Percentiles rank a stretch among this genome's conserved stretches.
Conservation (phyloP, 2,329 filamentous ascomycete genomes). For the Gaeumannomyces tritici region DNA sequence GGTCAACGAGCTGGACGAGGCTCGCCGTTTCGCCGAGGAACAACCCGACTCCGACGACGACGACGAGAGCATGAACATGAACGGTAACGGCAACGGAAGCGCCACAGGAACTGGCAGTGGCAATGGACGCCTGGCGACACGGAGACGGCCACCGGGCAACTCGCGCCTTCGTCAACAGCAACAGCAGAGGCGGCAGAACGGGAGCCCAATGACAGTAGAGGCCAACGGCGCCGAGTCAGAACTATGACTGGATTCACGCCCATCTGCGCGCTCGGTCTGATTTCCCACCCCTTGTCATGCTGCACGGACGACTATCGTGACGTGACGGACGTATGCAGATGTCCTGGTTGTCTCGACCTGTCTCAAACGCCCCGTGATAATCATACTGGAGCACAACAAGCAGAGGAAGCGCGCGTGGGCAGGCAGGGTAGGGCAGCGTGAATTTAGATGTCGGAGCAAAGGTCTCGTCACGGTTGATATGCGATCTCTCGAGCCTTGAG, state of each 20-base stretch:
- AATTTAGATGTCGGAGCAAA: neutral
- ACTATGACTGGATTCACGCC: conserved; percentile 22
- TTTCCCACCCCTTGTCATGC: neutral
- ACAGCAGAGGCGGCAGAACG: conserved; percentile 34
- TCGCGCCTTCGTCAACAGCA: conserved; percentile 26
- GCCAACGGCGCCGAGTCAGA: conserved; percentile 49
- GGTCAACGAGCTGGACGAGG: conserved; percentile 69
- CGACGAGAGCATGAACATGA: conserved; percentile 37
- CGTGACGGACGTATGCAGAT: neutral
- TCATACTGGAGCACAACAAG: neutral
- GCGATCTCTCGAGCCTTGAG: neutral
- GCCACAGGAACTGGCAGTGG: neutral
- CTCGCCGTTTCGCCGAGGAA: conserved; percentile 41
- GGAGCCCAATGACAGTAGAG: conserved; percentile 47
- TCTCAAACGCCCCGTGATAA: neutral
- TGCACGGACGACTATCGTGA: neutral
- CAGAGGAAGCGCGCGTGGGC: neutral
- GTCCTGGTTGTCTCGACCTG: neutral
- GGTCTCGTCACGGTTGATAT: neutral
- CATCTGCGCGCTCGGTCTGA: neutral
- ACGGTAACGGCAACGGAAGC: conserved; percentile 22
- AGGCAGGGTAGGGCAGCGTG: neutral
- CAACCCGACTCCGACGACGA: conserved; percentile 48
- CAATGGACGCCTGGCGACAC: conserved; percentile 7
- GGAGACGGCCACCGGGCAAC: conserved; percentile 33